phyloP scores from a whole-genome alignment of 192 early-diverging fungal species.

The Podila verticillata region DNA sequence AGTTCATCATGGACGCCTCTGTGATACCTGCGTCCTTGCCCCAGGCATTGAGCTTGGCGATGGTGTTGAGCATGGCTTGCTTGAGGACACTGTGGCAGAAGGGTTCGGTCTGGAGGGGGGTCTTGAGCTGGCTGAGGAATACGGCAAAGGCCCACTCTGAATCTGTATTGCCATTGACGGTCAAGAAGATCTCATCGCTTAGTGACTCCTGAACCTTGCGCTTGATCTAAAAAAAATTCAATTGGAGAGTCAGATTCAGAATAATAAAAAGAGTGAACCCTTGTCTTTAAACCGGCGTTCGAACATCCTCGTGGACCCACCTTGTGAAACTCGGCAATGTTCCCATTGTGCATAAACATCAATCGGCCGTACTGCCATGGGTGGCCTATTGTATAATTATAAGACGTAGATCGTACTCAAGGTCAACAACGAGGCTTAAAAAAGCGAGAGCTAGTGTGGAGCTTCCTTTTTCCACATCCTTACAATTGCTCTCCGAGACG shows the following conservation, averaged over 20 bases:
- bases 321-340: slow-evolving; percentile 70
- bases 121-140: slow-evolving; percentile 75
- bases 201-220: slow-evolving; percentile 70
- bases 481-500: slow-evolving; percentile 81
- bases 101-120: slow-evolving; percentile 52
- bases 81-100: slow-evolving; percentile 73
- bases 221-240: too few relatives aligned
- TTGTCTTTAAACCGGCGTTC: too few relatives aligned
- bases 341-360: slow-evolving; percentile 89
- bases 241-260: too few relatives aligned
- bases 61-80: slow-evolving; percentile 78
- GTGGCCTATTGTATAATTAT: slow-evolving; percentile 51
- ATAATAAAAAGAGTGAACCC: too few relatives aligned
- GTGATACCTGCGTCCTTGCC: slow-evolving; percentile 68
- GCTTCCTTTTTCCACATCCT: too few relatives aligned
- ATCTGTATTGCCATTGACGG: slow-evolving; percentile 82
- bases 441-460: too few relatives aligned
- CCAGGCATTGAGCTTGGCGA: slow-evolving; percentile 78
- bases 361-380: slow-evolving; percentile 75
- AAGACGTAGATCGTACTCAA: too few relatives aligned
- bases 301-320: too few relatives aligned
- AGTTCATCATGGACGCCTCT: slow-evolving; percentile 79
- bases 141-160: slow-evolving; percentile 86
- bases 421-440: too few relatives aligned
- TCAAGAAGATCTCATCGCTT: slow-evolving; percentile 72